Base-by-base conservation (phyloP, 352 stramenopile genomes). In the Lagenidium sp. region DNA sequence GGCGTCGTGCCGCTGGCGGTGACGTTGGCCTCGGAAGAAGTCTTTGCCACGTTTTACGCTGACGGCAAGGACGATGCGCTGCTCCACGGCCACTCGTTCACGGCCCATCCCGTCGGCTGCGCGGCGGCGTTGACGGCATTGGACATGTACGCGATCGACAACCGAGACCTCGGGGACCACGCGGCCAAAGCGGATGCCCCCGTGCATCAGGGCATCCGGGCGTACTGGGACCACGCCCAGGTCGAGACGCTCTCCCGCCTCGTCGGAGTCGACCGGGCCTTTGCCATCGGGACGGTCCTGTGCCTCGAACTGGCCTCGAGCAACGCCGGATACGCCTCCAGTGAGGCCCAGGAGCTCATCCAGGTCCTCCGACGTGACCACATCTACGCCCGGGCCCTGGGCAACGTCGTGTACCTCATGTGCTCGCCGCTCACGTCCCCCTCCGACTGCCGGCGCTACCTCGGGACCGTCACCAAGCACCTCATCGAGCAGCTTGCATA, bases 71-170 rank as follows among this genome's bases (percentile, higher is more conserved):
- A 70, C 25, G 78, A 95, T 15, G 85, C 84, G 4, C 51, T 97
- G 31, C 65, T 97, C 0, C 87, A 96, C 48, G 88, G 80, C 10
- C 86, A 96, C 60, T 96, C 85, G n/a, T 96, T 96, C 66, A 95
- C 86, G 21, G 88, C 86, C 0, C 85, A 96, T 46, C 85, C 88
- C 4, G 72, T 95, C 34, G 88, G 84, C 21, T 97, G 86, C 45
- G 86, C 85, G 19, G 85, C 85, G 10, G 81, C 79, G 10, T 44
- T 96, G 21, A 91, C 90, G n/a, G 73, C 84, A 10, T 48, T 97
- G 3, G 79, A 94, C 54, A 87, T 91, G 77, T 94, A 90, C 58
- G 47, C 85, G 42, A 80, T 88, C 45, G 57, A 82, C 30, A 70
- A 73, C 41, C 35, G 60, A 44, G 20, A 24, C 44, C n/a, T 15